phyloP scores from a whole-genome alignment of 805 yeast genomes.

The Candida awuae region DNA sequence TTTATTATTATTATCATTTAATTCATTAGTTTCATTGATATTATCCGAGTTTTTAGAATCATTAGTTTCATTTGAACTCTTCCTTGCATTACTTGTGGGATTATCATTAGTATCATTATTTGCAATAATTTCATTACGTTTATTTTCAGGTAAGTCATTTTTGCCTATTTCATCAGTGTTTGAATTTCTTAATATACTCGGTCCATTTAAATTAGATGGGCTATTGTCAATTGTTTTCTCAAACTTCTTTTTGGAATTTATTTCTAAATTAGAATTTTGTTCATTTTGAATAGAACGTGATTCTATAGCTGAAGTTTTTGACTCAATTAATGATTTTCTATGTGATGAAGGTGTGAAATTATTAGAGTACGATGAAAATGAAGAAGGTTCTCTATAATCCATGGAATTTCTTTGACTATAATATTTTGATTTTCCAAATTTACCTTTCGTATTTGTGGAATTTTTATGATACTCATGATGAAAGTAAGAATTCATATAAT shows the following conservation, averaged over 20 bases:
- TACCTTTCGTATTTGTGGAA: neutral
- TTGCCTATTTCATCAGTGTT: no score
- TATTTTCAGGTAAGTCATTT: no score
- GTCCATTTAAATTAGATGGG: no score
- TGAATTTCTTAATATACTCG: no score
- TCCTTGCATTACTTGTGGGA: no score
- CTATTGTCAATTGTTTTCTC: neutral
- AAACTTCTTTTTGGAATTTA: neutral
- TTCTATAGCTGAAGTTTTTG: neutral
- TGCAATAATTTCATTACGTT: no score
- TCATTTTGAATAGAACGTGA: no score
- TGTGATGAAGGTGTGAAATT: neutral
- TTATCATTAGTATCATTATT: no score
- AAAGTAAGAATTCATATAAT: neutral
- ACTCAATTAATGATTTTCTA: neutral
- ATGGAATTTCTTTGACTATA: neutral
- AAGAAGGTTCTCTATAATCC: neutral
- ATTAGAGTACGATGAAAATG: neutral
- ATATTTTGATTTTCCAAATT: conserved; percentile 5
- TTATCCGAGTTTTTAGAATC: no score
- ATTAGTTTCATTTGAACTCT: no score
- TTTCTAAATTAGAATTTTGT: no score
- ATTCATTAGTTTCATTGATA: neutral
- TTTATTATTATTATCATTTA: neutral
- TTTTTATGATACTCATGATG: neutral